A percentile compares a stretch with the other conserved stretches of the same genome.
phyloP scores from a whole-genome alignment of 73 alveolate genomes.

The Stentor roeselii region DNA sequence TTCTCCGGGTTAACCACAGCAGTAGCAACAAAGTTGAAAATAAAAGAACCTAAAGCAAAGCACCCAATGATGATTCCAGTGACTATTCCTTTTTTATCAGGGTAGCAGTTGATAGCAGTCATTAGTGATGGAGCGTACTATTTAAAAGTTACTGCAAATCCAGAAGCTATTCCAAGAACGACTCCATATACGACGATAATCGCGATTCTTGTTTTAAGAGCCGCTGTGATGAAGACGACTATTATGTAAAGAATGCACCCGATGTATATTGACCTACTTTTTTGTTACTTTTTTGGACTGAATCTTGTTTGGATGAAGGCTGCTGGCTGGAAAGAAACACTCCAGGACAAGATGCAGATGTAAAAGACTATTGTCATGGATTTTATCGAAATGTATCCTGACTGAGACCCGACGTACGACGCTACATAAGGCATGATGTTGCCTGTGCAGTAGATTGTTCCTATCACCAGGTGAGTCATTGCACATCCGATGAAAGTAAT shows the following conservation, averaged over 20 bases:
- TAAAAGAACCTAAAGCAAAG: conserved; percentile 18
- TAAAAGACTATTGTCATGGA: not conserved
- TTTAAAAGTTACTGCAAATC: not conserved
- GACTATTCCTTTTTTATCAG: conserved; percentile 13
- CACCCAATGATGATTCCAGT: conserved; percentile 23
- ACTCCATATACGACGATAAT: not conserved
- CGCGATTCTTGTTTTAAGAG: not conserved
- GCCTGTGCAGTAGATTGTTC: conserved; percentile 2
- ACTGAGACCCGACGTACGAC: not conserved
- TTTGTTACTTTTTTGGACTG: not conserved
- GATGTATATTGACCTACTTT: not conserved
- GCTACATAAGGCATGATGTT: not conserved
- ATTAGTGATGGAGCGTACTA: not conserved
- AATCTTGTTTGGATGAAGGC: not conserved
- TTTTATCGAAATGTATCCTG: not conserved
- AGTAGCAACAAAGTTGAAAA: conserved; percentile 48
- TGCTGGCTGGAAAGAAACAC: not conserved
- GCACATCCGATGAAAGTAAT: not conserved
- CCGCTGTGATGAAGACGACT: not conserved
- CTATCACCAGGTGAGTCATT: not conserved
- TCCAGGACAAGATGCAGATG: not conserved
- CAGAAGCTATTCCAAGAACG: not conserved
- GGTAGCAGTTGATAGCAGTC: not conserved
- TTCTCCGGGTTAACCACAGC: conserved; percentile 54
- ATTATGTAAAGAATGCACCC: not conserved